phyloP scores from a whole-genome alignment of 1,284 basidiomycete species.

The Psilocybe mexicana region DNA sequence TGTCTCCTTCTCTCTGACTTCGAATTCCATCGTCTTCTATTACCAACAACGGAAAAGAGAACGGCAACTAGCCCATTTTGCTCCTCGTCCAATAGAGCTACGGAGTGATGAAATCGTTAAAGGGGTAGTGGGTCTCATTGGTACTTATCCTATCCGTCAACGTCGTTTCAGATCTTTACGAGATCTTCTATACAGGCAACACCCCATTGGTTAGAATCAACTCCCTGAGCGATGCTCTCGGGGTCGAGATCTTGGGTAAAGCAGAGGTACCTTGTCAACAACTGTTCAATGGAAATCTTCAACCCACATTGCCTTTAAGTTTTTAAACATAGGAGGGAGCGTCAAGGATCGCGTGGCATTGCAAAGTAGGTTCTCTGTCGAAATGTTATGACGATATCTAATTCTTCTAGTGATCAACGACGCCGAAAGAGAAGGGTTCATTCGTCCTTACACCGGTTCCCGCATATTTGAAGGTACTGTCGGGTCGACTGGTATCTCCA shows the following conservation, averaged over 20 bases:
- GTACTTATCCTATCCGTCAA: constrained; percentile 39
- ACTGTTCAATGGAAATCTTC: not conserved
- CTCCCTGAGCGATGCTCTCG: constrained; percentile 86
- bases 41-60: constrained; percentile 48
- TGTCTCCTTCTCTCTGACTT: constrained; percentile 67
- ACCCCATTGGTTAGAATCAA: constrained; percentile 93
- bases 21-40: constrained; percentile 55
- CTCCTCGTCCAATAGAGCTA: constrained; percentile 70
- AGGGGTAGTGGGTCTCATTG: constrained; percentile 83
- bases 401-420: constrained; percentile 81
- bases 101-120: constrained; percentile 73
- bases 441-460: constrained; percentile 87
- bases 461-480: constrained; percentile 98
- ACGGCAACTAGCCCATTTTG: constrained; percentile 39
- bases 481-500: constrained; percentile 95
- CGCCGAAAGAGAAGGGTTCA: constrained; percentile 82
- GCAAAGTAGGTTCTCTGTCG: constrained; percentile 57
- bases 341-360: constrained; percentile 97
- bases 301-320: constrained; percentile 46
- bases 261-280: constrained; percentile 65
- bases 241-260: constrained; percentile 96
- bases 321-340: constrained; percentile 95
- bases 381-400: not conserved
- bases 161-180: not conserved
- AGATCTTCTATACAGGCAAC: constrained; percentile 62